These are phyloP conservation scores for Dothistroma pini DNA, from an alignment of 2,329 filamentous ascomycete genomes.

Conservation along the genomic window DNA sequence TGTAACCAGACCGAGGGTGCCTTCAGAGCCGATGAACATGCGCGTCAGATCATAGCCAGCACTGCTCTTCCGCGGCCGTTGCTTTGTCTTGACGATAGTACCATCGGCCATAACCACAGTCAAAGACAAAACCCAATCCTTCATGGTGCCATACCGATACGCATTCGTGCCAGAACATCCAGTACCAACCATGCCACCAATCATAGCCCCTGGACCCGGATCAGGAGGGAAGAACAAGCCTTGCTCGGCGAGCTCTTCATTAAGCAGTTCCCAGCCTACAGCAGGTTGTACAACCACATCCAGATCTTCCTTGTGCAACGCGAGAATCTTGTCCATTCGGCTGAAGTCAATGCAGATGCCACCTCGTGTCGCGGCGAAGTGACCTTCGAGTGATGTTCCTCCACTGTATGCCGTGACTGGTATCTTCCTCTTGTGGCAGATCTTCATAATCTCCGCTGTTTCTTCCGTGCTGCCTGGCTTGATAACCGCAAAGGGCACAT, in stretches of 20 bases:
- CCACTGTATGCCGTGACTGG: conserved; percentile 85
- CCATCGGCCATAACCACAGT: conserved; percentile 89
- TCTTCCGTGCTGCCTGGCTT: conserved; percentile 76
- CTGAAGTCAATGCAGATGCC: conserved; percentile 84
- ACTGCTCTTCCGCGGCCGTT: conserved; percentile 82
- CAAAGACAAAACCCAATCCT: conserved; percentile 83
- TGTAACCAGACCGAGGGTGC: conserved; percentile 84
- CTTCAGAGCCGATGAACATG: conserved; percentile 86
- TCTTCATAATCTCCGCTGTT: conserved; percentile 80
- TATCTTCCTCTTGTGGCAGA: conserved; percentile 76
- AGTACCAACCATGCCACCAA: conserved; percentile 82
- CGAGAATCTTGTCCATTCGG: conserved; percentile 76
- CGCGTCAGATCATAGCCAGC: conserved; percentile 90
- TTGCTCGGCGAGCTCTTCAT: conserved; percentile 67
- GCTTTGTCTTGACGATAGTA: conserved; percentile 82
- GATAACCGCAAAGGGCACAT: conserved; percentile 60
- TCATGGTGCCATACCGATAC: conserved; percentile 91
- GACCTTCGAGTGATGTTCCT: conserved; percentile 84
- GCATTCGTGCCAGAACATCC: conserved; percentile 80
- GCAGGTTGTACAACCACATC: conserved; percentile 60
- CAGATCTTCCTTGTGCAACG: conserved; percentile 67
- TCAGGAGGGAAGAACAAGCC: conserved; percentile 90
- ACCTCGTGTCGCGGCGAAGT: conserved; percentile 77
- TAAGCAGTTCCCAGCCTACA: conserved; percentile 81
- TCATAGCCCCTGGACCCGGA: conserved; percentile 86